phyloP scores from a whole-genome alignment of 768 basidiomycete species.

The Bullera alba region DNA sequence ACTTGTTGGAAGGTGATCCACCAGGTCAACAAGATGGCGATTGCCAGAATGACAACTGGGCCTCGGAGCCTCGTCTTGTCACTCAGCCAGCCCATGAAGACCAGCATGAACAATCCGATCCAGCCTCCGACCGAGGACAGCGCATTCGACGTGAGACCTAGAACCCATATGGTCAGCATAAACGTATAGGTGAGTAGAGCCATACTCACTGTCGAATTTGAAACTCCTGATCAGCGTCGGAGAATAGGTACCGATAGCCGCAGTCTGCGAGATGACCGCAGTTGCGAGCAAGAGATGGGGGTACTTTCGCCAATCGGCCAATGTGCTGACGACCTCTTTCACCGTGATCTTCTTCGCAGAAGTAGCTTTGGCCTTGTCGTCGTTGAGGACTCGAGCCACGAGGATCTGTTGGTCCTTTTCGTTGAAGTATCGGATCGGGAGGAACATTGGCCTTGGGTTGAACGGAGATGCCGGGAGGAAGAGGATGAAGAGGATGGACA shows the following conservation, averaged over 20 bases:
- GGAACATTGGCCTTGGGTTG: constrained; percentile 19
- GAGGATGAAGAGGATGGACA: constrained; percentile 22
- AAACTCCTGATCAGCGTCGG: constrained; percentile 23
- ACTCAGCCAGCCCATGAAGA: constrained; percentile 12
- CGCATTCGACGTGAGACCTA: constrained; percentile 34
- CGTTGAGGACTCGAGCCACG: constrained; percentile 20
- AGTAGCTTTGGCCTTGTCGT: constrained; percentile 32
- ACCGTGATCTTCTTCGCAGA: constrained; percentile 6
- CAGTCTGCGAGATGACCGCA: constrained; percentile 11
- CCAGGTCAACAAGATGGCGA: constrained; percentile 18
- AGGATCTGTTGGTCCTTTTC: constrained; percentile 32
- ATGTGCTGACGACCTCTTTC: constrained; percentile 13
- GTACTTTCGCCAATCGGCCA: constrained; percentile 23
- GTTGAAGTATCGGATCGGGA: constrained; percentile 25
- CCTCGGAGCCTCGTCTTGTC: constrained; percentile 29
- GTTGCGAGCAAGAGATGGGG: constrained; percentile 22
- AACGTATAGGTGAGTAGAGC: background rate
- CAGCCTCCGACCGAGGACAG: constrained; percentile 36
- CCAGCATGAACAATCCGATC: constrained; percentile 20
- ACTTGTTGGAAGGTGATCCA: constrained; percentile 31
- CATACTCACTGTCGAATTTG: constrained; percentile 26
- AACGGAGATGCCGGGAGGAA: constrained; percentile 33
- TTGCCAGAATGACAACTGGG: constrained; percentile 16
- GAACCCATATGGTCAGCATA: background rate
- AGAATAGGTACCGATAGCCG: constrained; percentile 19